These are phyloP conservation scores for Fonsecaea nubica DNA, from an alignment of 2,329 filamentous ascomycete genomes.

Conservation along the genomic window DNA sequence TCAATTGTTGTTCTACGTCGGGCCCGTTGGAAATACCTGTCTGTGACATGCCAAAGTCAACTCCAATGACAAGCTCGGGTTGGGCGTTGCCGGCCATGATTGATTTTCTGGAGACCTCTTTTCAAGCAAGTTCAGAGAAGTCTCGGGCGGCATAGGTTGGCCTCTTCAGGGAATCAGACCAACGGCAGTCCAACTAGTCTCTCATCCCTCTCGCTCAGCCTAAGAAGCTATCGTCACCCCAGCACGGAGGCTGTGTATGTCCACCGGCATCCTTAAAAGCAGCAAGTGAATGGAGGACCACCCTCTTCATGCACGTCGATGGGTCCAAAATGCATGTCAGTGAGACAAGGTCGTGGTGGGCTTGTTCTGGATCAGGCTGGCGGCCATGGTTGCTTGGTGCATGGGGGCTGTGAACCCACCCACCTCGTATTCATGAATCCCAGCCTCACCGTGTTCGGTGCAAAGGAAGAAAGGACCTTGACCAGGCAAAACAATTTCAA, in stretches of 20 bases:
- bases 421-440: conserved; percentile 1
- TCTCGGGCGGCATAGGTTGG: not conserved
- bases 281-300: not conserved
- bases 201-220: not conserved
- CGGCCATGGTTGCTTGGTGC: not conserved
- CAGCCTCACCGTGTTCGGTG: not conserved
- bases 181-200: not conserved
- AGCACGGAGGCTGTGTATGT: not conserved
- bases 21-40: conserved; percentile 25
- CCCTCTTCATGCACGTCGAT: not conserved
- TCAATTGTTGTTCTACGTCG: not conserved
- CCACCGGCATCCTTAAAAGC: not conserved
- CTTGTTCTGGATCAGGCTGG: not conserved
- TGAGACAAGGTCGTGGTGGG: not conserved
- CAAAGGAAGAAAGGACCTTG: not conserved
- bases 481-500: not conserved
- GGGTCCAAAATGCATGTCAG: not conserved
- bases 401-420: not conserved
- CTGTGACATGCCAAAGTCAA: conserved; percentile 45
- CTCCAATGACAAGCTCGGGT: conserved; percentile 31
- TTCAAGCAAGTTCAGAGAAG: not conserved
- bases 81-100: not conserved
- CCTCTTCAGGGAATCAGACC: not conserved
- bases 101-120: not conserved
- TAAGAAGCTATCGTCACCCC: not conserved